Evolutionary conservation across 495 filamentous ascomycete genomes (phyloP), one percentile per base, ranked within the genome.

Genomic region (Xylaria telfairii): DNA sequence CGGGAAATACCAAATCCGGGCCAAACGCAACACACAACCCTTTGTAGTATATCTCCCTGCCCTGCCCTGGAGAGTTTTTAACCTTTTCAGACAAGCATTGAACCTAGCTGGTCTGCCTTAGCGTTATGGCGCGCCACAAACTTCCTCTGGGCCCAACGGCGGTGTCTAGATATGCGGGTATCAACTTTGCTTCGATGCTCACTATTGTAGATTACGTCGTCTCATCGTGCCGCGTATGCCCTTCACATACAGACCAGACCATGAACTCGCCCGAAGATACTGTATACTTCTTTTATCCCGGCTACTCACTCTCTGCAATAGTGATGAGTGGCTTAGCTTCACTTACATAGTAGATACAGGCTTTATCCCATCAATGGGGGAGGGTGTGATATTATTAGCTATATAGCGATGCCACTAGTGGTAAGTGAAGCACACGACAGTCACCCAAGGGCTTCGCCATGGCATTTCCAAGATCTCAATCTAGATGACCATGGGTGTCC

Each of bases 171-270:
- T 2, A 47, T 32, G 61, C 61, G 24, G 4, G 5, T 32, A 17
- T 10, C 37, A 64, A 64, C 41, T 64, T n/a, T 47, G 15, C 17
- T 10, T 32, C 12, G 0, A 13, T 10, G 37, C 61, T 47, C 39
- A 34, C 61, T 47, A 5, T 8, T 34, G 17, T 46, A 46, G 61
- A 46, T 64, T 64, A 64, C 61, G 41, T 30, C 41, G 26, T 32
- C 41, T 32, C 41, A n/a, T 21, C 8, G 9, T 13, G 41, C 37
- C 61, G 26, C 41, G 13, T 47, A 30, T 63, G 21, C 7, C 44
- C 56, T 46, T 7, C 34, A 2, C 41, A 44, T 19, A 64, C 24
- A 47, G 5, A n/a, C 13, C 32, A 59, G 28, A 13, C 41, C 5
- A 24, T 26, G 13, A 21, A 28, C 32, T 37, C 26, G 26, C 51